Conservation (phyloP, 176 grass and related monocot genomes). For the Cenchrus purpureus region DNA sequence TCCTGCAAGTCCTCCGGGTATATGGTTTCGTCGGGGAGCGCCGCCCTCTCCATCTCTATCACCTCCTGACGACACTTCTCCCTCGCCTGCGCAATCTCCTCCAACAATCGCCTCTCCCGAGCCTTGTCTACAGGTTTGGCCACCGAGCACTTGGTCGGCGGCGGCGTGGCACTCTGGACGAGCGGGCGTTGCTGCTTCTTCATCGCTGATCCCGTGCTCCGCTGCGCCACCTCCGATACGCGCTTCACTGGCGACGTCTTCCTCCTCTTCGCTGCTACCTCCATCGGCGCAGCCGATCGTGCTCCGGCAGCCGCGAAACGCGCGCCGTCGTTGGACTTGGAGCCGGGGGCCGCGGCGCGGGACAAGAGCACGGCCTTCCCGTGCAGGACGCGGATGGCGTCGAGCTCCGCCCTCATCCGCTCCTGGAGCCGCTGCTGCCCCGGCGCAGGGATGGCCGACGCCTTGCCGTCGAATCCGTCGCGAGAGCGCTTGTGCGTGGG, state of each 20-base stretch:
- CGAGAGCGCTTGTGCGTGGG: neutral
- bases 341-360: too few species aligned
- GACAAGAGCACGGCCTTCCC: neutral
- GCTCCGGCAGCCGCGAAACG: neutral
- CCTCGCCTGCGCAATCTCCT: constrained; percentile 30
- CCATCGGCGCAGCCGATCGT: neutral
- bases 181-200: neutral
- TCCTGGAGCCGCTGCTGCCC: neutral
- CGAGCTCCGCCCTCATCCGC: constrained; percentile 13
- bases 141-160: neutral
- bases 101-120: neutral
- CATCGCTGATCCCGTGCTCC: neutral
- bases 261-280: neutral
- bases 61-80: constrained; percentile 11
- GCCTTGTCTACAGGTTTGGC: neutral
- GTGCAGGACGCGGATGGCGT: neutral
- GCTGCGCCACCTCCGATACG: neutral
- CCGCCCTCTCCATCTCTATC: constrained; percentile 21
- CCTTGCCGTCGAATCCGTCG: neutral
- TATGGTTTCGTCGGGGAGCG: constrained; percentile 9
- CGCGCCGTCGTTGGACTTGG: neutral
- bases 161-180: too few species aligned
- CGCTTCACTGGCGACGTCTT: neutral
- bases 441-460: neutral
- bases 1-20: constrained; percentile 18